Evolutionary conservation across 768 basidiomycete genomes (phyloP), one percentile per base, ranked within the genome.

Genomic region (Rossbeevera mucosa): DNA sequence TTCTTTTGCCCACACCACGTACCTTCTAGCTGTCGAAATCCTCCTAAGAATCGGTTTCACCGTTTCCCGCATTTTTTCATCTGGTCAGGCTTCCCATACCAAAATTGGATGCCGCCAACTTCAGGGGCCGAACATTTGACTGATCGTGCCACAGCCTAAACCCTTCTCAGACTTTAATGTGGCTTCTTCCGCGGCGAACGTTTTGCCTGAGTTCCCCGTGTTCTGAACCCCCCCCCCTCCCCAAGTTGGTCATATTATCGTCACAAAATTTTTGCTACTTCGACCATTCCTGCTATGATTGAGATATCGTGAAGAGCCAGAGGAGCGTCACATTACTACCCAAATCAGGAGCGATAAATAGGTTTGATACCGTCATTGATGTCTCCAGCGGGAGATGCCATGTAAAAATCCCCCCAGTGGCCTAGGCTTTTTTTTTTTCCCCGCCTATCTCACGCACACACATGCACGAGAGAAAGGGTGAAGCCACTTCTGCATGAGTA

Each of bases 141-240:
- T 42, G 43, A 13, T 31, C 50, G 44, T 33, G 52, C 50, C 24
- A 25, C 43, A 47, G 13, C 22, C 64, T 64, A 64, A 47, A 50
- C 64, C 54, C 47, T 59, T 54, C 54, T 9, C 21, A 57, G 48
- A 26, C n/a, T 12, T 45, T 45, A 41, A 41, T 40, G 44, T 33
- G 26, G 29, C 45, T 20, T 29, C 16, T 48, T 59, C 29, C 48
- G 41, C 40, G 24, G 33, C 18, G 36, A 48, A 42, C 36, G 24
- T 33, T 47, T 22, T 41, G 25, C 7, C 25, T 25, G 4, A 56
- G 45, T 52, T 60, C 51, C 44, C 55, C 63, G 52, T 53, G 46
- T 24, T 42, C 40, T 25, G 25, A 25, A 20, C 29, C 38, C 0
- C 25, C 45, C 7, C 7, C 25, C 7, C 25, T 7, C 25, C 25